Evolutionary conservation across 129 eudicot species (phyloP), one percentile per base, ranked within the genome.

Genomic region (Arctium lappa): DNA sequence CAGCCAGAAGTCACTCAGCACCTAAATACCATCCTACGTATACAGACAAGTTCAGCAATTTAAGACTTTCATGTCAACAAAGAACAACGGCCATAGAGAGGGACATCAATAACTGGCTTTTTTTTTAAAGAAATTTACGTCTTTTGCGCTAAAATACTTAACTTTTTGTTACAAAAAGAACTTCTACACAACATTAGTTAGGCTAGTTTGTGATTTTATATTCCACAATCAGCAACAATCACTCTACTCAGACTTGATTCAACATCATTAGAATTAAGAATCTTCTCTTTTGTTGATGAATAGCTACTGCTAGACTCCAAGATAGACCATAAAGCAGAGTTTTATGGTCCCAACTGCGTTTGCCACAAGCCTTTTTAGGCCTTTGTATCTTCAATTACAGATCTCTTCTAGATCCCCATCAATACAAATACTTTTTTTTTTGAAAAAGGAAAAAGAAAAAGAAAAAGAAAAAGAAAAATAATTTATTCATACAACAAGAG

Each of bases 21-120:
- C 76, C 80, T 71, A 48, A 73, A 62, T 30, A 56, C 72, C 91
- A 78, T 89, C 88, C 89, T 84, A 86, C 56, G 63, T 79, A 84
- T 16, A 85, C 71, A 81, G 31, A 62, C 10, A 80, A 74, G 5
- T 74, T 68, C 76, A 82, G 48, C 18, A 77, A 50, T 70, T 76
- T 42, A 73, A 46, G 80, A 38, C 34, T 48, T 62, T 3, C 2
- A 38, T 31, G 46, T 18, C 34, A 74, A 75, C 32, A 42, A 29
- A 62, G n/a, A 22, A 22, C 27, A 8, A 81, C 3, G 60, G 15
- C 60, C 60, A 48, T 31, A 39, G 66, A 69, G 37, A 36, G 31
- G 32, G 62, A 48, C 13, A 36, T 44, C 46, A 53, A 38, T 9
- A 73, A 36, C 15, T 74, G 11, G 72, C 73, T 53, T 22, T 72